These are phyloP conservation scores for Lignosus rhinocerotis DNA, from an alignment of 1,284 basidiomycete species.

Conservation along the genomic window DNA sequence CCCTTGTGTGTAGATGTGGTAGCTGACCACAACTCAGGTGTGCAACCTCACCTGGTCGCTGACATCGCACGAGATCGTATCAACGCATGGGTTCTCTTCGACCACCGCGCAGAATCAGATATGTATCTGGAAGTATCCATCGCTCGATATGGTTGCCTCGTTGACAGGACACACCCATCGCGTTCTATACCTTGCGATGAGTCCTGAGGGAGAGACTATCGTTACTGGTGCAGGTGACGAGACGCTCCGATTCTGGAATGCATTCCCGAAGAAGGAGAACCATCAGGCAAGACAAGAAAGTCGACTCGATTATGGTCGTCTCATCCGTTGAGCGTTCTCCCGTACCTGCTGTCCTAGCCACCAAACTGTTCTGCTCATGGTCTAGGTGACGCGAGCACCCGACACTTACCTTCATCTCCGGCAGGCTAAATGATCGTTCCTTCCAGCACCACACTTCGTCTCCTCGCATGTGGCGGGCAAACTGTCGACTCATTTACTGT, in stretches of 20 bases:
- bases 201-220: slow-evolving; percentile 95
- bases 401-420: not conserved
- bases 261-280: slow-evolving; percentile 73
- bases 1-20: not conserved
- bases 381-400: not conserved
- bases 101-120: slow-evolving; percentile 97
- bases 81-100: slow-evolving; percentile 95
- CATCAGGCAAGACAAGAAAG: slow-evolving; percentile 47
- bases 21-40: slow-evolving; percentile 53
- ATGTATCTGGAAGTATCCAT: slow-evolving; percentile 97
- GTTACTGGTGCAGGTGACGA: slow-evolving; percentile 98
- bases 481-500: slow-evolving; percentile 19
- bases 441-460: not conserved
- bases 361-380: slow-evolving; percentile 1
- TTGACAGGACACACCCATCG: slow-evolving; percentile 93
- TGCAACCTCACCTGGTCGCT: slow-evolving; percentile 97
- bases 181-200: slow-evolving; percentile 96
- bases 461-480: not conserved
- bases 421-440: slow-evolving; percentile 7
- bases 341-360: slow-evolving; percentile 10
- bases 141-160: slow-evolving; percentile 90
- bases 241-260: slow-evolving; percentile 96
- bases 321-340: slow-evolving; percentile 51
- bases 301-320: slow-evolving; percentile 59
- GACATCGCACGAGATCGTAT: slow-evolving; percentile 95